Conservation (phyloP, 371 early-diverging fungal genomes). For the Rhizomucor pusillus region DNA sequence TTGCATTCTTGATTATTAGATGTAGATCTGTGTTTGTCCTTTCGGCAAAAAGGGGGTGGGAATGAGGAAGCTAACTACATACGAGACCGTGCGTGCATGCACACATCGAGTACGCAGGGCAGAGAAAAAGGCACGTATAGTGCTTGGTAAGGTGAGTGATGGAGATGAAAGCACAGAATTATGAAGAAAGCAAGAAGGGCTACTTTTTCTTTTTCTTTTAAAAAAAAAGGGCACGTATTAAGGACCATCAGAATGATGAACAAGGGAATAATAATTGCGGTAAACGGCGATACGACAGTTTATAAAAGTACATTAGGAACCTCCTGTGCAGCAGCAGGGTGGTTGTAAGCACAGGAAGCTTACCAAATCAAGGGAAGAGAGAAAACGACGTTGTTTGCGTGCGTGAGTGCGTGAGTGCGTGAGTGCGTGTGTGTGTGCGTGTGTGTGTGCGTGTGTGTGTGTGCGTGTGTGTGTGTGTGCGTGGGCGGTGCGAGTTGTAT, state of each 20-base stretch:
- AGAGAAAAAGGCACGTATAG: too few relatives aligned
- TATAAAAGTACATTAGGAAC: not conserved
- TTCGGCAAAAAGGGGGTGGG: not conserved
- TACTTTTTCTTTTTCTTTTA: not conserved
- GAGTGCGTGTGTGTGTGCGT: not conserved
- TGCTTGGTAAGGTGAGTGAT: too few relatives aligned
- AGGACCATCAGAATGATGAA: not conserved
- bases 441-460: constrained; percentile 1
- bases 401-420: not conserved
- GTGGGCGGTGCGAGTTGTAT: constrained; percentile 1
- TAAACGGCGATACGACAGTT: not conserved
- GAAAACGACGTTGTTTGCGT: not conserved
- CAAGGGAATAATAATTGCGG: not conserved
- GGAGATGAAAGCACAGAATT: not conserved
- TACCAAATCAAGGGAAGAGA: not conserved
- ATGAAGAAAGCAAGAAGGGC: not conserved
- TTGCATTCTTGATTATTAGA: too few relatives aligned
- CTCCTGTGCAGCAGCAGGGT: too few relatives aligned
- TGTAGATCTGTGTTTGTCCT: constrained; percentile 1
- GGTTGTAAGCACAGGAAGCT: too few relatives aligned
- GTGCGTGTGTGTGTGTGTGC: constrained; percentile 3
- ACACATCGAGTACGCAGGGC: too few relatives aligned
- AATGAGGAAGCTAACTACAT: not conserved
- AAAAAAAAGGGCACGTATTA: not conserved
- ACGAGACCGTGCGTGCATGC: not conserved